Evolutionary conservation across 2,329 filamentous ascomycete genomes (phyloP).

Genomic region (Chaetothyriales sp.): DNA sequence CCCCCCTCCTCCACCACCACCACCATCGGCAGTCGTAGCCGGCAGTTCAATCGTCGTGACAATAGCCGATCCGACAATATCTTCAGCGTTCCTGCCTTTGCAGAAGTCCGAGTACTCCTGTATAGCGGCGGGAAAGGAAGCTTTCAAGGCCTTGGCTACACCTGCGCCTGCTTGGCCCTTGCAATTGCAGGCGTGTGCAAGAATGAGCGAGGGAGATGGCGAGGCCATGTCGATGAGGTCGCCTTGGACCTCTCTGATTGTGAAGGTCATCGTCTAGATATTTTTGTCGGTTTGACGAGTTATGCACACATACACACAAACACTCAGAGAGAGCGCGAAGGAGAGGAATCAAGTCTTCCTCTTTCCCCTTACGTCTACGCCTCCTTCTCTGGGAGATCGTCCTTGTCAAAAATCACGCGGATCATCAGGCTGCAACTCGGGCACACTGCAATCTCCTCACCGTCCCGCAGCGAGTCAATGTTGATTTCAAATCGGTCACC

Average conservation of each 20-base stretch:
- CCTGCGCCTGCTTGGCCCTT: not conserved
- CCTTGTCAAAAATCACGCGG: conserved; percentile 77
- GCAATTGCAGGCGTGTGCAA: not conserved
- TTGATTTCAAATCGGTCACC: conserved; percentile 91
- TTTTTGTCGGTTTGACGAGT: not conserved
- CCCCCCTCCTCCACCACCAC: too few relatives aligned
- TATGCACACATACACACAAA: not conserved
- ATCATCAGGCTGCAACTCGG: conserved; percentile 98
- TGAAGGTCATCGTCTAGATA: not conserved
- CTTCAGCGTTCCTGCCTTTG: not conserved
- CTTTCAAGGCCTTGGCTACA: not conserved
- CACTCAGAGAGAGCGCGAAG: too few relatives aligned
- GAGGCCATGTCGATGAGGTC: not conserved
- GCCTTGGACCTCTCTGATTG: not conserved
- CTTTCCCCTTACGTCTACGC: conserved; percentile 1
- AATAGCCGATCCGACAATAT: not conserved
- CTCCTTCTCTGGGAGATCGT: conserved; percentile 31
- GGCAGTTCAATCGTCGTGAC: not conserved
- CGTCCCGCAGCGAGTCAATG: conserved; percentile 71
- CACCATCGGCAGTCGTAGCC: not conserved
- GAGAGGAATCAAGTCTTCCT: not conserved
- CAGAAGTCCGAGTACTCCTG: not conserved
- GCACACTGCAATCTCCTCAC: conserved; percentile 89
- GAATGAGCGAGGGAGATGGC: not conserved
- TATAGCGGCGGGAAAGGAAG: not conserved